Evolutionary conservation across 148 eudicot species (phyloP).

Genomic region (Hydrangea macrophylla): DNA sequence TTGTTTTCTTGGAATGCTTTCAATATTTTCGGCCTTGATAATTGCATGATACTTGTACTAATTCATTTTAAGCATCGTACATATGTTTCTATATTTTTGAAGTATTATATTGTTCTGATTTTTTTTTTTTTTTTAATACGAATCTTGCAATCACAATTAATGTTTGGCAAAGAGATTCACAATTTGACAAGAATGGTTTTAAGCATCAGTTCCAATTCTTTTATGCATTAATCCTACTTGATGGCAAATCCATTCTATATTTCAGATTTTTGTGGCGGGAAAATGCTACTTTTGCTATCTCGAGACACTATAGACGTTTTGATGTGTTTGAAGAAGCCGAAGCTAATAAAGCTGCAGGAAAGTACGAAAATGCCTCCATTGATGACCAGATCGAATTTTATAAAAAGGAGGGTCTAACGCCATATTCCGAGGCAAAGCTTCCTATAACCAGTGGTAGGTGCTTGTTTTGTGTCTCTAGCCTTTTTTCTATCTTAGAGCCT

Average conservation of each 20-base stretch:
- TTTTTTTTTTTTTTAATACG: too few relatives aligned
- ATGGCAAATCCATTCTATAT: not conserved
- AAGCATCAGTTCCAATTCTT: not conserved
- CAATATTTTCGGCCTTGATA: too few relatives aligned
- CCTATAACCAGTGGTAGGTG: slow-evolving; percentile 87
- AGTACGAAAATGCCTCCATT: slow-evolving; percentile 76
- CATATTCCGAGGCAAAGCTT: slow-evolving; percentile 80
- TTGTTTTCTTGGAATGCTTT: too few relatives aligned
- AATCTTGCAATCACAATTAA: too few relatives aligned
- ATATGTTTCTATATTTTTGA: too few relatives aligned
- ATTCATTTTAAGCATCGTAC: too few relatives aligned
- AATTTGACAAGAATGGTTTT: too few relatives aligned
- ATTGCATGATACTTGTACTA: too few relatives aligned
- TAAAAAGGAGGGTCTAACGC: slow-evolving; percentile 76
- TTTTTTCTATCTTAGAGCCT: slow-evolving; percentile 9
- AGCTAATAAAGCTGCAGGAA: slow-evolving; percentile 89
- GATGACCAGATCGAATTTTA: slow-evolving; percentile 79
- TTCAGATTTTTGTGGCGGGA: slow-evolving; percentile 95
- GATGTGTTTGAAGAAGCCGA: slow-evolving; percentile 96
- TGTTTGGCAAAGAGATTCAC: too few relatives aligned
- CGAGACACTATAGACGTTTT: slow-evolving; percentile 85
- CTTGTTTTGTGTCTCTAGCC: slow-evolving; percentile 7
- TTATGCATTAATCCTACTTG: not conserved
- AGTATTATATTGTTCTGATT: too few relatives aligned
- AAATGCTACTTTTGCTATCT: slow-evolving; percentile 92